Conservation (phyloP, 306 rosid genomes). For the Glycine latifolia region DNA sequence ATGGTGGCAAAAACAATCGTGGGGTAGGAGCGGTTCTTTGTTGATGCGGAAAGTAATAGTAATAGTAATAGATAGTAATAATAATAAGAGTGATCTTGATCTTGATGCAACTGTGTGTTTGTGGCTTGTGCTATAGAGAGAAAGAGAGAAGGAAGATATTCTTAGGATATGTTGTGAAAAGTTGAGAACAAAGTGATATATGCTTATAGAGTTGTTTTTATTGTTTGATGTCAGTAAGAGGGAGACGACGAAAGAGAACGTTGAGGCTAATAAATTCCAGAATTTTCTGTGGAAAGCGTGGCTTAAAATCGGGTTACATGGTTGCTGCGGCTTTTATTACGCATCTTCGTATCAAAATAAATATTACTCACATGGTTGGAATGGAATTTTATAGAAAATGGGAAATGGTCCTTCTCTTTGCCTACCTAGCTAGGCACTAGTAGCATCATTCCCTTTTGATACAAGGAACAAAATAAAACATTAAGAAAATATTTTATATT, state of each 20-base stretch:
- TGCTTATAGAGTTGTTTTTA: conserved; percentile 18
- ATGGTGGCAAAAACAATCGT: conserved; percentile 52
- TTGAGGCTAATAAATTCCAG: conserved; percentile 48
- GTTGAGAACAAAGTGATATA: not conserved
- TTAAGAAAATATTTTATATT: not conserved
- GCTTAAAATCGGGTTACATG: conserved; percentile 43
- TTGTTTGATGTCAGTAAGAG: conserved; percentile 7
- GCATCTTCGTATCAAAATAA: conserved; percentile 6
- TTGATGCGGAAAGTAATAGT: conserved; percentile 41
- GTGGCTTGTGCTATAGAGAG: not conserved
- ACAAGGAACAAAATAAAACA: not conserved
- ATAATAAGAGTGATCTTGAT: conserved; percentile 4
- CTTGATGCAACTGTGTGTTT: conserved; percentile 26
- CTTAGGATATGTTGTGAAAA: conserved; percentile 58
- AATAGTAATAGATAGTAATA: not conserved
- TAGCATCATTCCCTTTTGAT: not conserved
- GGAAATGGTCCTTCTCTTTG: not conserved
- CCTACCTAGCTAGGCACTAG: not conserved
- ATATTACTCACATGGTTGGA: not conserved
- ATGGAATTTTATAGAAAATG: not conserved
- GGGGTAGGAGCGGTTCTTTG: conserved; percentile 41
- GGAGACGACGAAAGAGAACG: conserved; percentile 34
- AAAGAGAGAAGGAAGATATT: conserved; percentile 57
- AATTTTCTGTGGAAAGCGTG: conserved; percentile 65
- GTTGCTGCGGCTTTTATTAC: conserved; percentile 49